Conservation (phyloP, 176 grass and related monocot species). For the barley (Hordeum vulgare) region MorexV3_pseudomolecules_assembly NC_058518.1:133160461-133160960, state of each 20-base stretch:
- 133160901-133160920: constrained; percentile 23
- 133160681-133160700: constrained; percentile 75
- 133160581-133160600: background rate
- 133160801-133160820: background rate
- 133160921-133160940: constrained; percentile 24
- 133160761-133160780: background rate
- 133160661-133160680: constrained; percentile 72
- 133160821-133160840: constrained; percentile 86
- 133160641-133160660: constrained; percentile 62
- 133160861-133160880: constrained; percentile 51
- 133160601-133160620: constrained; percentile 38
- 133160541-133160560: background rate
- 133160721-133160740: constrained; percentile 67
- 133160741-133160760: constrained; percentile 44
- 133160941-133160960: background rate
- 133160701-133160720: constrained; percentile 50
- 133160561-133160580: background rate
- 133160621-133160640: constrained; percentile 62
- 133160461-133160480: no score
- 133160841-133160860: constrained; percentile 75
- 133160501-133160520: background rate
- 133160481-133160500: no score
- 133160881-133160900: constrained; percentile 32
- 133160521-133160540: background rate
- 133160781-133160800: background rate